Evolutionary conservation across 495 filamentous ascomycete species (phyloP).

Genomic region (Daldinia caldariorum): DNA sequence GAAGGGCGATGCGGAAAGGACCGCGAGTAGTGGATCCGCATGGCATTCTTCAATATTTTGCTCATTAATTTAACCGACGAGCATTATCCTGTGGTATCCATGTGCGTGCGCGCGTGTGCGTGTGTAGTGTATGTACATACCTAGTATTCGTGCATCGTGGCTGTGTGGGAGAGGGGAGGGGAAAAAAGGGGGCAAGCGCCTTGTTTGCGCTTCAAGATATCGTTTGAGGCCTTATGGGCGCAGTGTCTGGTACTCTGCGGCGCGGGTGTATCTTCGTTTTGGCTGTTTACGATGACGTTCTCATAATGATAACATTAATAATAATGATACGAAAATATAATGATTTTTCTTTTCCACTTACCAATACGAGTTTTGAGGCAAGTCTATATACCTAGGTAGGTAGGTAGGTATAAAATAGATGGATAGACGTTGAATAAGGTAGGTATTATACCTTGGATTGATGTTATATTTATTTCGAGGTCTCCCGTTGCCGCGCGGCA

Average conservation of each 20-base stretch:
- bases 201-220: conserved; percentile 9
- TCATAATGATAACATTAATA: neutral
- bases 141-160: neutral
- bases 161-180: neutral
- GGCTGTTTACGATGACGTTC: neutral
- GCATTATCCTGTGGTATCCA: conserved; percentile 8
- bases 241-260: neutral
- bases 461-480: conserved; percentile 3
- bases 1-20: conserved; percentile 21
- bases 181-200: neutral
- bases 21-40: conserved; percentile 10
- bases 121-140: too few relatives aligned
- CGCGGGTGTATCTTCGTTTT: conserved; percentile 1
- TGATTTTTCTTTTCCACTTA: conserved; percentile 2
- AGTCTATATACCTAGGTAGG: conserved; percentile 27
- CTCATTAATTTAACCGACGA: conserved; percentile 34
- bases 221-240: conserved; percentile 14
- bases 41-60: conserved; percentile 10
- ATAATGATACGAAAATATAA: too few relatives aligned
- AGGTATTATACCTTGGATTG: neutral
- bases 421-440: neutral
- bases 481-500: conserved; percentile 41
- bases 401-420: neutral
- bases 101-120: neutral
- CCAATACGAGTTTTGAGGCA: conserved; percentile 1